Evolutionary conservation across 1,284 basidiomycete species (phyloP), one percentile per base, ranked within the genome.

Genomic region (Malassezia pachydermatis): DNA sequence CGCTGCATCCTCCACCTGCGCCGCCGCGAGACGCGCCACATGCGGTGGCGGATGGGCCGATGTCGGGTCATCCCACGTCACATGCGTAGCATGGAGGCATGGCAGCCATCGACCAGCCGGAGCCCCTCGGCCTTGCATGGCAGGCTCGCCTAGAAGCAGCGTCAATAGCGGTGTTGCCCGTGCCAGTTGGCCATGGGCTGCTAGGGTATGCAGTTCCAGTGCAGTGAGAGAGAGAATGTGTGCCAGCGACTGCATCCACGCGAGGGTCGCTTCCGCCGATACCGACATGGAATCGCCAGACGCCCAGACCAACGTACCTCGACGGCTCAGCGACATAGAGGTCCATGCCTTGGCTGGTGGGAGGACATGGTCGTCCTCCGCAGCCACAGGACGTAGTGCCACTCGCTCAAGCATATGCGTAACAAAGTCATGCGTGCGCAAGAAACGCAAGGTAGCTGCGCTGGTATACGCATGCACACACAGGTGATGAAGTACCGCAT

Each of bases 391-490:
- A 40, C 33, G 55, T 16, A 67, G 60, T 23, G 87, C 82, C 16
- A 90, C 76, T 17, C 76, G 79, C 3, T 81, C 78, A 17, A 95
- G 78, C 70, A 95, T 89, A 6, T 83, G 78, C 1, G 81, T 81
- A 60, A 92, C 88, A 75, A 90, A 96, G 71, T 90, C 86, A 19
- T 83, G 78, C 3, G 84, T 86, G 33, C 88, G 82, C 34, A 96
- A 77, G 69, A 94, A 96, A 0, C 88, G 81, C 74, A 88, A 83
- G 10, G 83, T 83, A 30, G 84, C 79, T 22, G 83, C 80, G 5
- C 84, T 86, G 0, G 90, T 94, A 39, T 81, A 78, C 1, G 84
- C 79, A 68, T 94, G 86, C 6, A 82, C 78, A 73, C 87, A 94
- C 0, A 98, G 79, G 53, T 92, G 84, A 65, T 86, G 79, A 11